phyloP scores from a whole-genome alignment of 2,329 filamentous ascomycete species.

The Fusarium hainanense region DNA sequence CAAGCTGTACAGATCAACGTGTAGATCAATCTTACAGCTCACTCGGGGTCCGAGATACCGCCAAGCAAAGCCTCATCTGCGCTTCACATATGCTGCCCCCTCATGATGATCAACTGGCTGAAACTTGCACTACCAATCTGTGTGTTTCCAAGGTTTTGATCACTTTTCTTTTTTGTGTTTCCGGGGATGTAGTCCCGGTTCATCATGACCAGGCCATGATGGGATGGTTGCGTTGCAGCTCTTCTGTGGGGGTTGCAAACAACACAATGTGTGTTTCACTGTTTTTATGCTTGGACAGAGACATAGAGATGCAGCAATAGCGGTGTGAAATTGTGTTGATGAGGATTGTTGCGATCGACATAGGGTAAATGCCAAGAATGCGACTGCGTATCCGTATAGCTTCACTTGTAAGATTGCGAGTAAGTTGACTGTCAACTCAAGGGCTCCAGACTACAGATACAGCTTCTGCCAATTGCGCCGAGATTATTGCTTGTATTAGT shows the following conservation, averaged over 20 bases:
- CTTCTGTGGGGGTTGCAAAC: background rate
- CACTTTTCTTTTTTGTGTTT: background rate
- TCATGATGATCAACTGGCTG: no score
- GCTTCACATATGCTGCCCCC: background rate
- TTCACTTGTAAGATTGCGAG: conserved; percentile 13
- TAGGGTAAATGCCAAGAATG: background rate
- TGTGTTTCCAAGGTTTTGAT: background rate
- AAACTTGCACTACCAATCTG: background rate
- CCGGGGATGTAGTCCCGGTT: background rate
- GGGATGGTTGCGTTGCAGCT: background rate
- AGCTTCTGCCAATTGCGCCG: no score
- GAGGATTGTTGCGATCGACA: conserved; percentile 13
- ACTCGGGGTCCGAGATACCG: conserved; percentile 22
- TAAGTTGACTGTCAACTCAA: background rate
- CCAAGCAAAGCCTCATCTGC: conserved; percentile 28
- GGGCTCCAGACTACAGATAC: no score
- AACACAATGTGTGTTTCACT: conserved; percentile 5
- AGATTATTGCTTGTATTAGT: no score
- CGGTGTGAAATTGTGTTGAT: background rate
- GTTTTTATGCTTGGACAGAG: background rate
- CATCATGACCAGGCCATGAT: background rate
- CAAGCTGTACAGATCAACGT: conserved; percentile 39
- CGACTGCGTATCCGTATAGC: conserved; percentile 1
- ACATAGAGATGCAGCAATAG: background rate
- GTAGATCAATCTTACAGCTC: conserved; percentile 31